These are phyloP conservation scores for Globisporangium nunn DNA, from an alignment of 352 stramenopile species.

Conservation along the genomic window DNA sequence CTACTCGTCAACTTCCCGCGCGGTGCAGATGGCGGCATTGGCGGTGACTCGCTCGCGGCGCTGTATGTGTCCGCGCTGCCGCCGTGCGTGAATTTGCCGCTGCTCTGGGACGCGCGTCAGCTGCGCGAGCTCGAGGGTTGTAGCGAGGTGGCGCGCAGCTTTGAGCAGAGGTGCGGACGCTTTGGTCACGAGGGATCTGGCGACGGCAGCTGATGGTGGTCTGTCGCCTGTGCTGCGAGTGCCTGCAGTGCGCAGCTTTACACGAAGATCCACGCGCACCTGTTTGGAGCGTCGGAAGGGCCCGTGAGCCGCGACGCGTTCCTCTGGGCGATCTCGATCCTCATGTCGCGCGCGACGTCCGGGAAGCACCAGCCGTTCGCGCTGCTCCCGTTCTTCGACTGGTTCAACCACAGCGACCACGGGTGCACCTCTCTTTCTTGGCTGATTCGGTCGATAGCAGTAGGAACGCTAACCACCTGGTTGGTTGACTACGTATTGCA, in stretches of 20 bases:
- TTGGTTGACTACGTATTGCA: slow-evolving; percentile 4
- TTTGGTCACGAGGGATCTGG: too few relatives aligned
- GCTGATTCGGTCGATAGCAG: neutral
- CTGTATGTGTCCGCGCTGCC: slow-evolving; percentile 59
- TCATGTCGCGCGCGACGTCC: slow-evolving; percentile 78
- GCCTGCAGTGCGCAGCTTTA: slow-evolving; percentile 46
- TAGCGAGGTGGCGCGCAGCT: slow-evolving; percentile 41
- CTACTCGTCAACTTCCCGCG: slow-evolving; percentile 50
- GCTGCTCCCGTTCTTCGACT: slow-evolving; percentile 84
- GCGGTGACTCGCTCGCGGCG: slow-evolving; percentile 21
- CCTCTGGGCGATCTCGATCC: slow-evolving; percentile 75
- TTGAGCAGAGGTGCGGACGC: slow-evolving; percentile 47
- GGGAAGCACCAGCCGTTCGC: slow-evolving; percentile 68
- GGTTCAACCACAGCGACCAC: slow-evolving; percentile 70
- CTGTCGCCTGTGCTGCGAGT: too few relatives aligned
- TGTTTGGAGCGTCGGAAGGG: slow-evolving; percentile 50
- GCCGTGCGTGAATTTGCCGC: slow-evolving; percentile 47
- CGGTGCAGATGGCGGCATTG: slow-evolving; percentile 15
- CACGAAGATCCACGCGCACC: slow-evolving; percentile 55
- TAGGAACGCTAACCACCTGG: neutral
- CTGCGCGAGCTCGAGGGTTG: slow-evolving; percentile 59
- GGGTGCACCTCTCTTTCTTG: slow-evolving; percentile 22
- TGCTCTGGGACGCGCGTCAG: slow-evolving; percentile 61
- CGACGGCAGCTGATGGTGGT: too few relatives aligned
- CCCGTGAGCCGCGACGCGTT: slow-evolving; percentile 56